Evolutionary conservation across 257 asterid genomes (phyloP).

Genomic region (Cinchona pubescens): DNA sequence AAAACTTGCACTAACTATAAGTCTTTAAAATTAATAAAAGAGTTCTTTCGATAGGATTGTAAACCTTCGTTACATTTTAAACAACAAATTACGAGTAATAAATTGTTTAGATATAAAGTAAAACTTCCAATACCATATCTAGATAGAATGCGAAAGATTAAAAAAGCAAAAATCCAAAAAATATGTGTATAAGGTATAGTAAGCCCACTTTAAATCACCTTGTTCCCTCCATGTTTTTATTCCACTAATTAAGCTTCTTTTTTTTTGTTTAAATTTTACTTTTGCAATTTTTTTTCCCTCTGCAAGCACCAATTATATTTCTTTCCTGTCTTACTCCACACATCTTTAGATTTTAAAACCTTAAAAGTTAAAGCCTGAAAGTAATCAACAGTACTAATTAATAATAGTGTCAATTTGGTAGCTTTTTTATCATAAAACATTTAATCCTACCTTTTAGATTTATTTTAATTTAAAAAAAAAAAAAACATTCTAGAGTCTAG

Average conservation of each 20-base stretch:
- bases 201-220: neutral
- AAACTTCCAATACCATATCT: neutral
- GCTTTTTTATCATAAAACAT: neutral
- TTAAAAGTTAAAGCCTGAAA: neutral
- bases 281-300: neutral
- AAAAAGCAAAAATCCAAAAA: neutral
- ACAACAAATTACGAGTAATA: too few relatives aligned
- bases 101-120: neutral
- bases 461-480: too few relatives aligned
- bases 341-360: neutral
- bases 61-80: too few relatives aligned
- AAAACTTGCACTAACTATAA: too few relatives aligned
- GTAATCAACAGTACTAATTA: constrained; percentile 2
- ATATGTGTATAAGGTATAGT: neutral
- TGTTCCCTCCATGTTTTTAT: neutral
- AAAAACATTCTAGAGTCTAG: constrained; percentile 2
- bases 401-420: neutral
- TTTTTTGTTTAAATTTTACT: too few relatives aligned
- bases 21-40: too few relatives aligned
- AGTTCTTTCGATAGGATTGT: too few relatives aligned
- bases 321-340: neutral
- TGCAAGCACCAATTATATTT: neutral
- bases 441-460: constrained; percentile 15
- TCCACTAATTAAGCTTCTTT: neutral
- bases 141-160: too few relatives aligned